These are phyloP conservation scores for Sporobolomyces pararoseus DNA, from an alignment of 768 basidiomycete species.

Conservation along the genomic window DNA sequence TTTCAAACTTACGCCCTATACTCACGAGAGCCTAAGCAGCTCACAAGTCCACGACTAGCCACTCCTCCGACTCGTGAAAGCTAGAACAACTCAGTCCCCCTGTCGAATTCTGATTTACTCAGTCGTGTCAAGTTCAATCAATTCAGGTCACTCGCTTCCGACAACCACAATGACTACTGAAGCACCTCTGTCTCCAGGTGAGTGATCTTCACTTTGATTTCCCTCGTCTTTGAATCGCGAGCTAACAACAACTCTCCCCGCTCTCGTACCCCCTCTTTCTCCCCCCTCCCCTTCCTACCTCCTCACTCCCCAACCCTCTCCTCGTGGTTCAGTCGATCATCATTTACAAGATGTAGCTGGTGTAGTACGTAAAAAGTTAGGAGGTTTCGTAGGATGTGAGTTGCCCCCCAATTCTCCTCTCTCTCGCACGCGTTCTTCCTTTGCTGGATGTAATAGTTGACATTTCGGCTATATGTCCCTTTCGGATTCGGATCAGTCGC, in stretches of 20 bases:
- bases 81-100: too few species aligned
- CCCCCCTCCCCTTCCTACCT: neutral
- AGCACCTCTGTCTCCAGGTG: conserved; percentile 9
- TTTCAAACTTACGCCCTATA: too few species aligned
- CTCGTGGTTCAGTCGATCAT: neutral
- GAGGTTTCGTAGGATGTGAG: conserved; percentile 76
- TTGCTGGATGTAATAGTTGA: too few species aligned
- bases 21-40: too few species aligned
- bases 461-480: too few species aligned
- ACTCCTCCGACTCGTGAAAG: too few species aligned
- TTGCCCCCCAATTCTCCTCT: neutral
- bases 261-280: neutral
- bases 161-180: conserved; percentile 1
- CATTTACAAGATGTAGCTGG: neutral
- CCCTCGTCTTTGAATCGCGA: neutral
- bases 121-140: conserved; percentile 7
- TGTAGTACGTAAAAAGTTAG: conserved; percentile 68
- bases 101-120: too few species aligned
- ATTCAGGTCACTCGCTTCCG: neutral
- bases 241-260: neutral
- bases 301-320: neutral
- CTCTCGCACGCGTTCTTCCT: neutral
- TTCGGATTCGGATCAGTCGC: too few species aligned
- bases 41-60: too few species aligned
- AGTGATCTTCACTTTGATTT: neutral